Evolutionary conservation across 805 yeast genomes (phyloP).

Genomic region (Zygotorulaspora danielsina): DNA sequence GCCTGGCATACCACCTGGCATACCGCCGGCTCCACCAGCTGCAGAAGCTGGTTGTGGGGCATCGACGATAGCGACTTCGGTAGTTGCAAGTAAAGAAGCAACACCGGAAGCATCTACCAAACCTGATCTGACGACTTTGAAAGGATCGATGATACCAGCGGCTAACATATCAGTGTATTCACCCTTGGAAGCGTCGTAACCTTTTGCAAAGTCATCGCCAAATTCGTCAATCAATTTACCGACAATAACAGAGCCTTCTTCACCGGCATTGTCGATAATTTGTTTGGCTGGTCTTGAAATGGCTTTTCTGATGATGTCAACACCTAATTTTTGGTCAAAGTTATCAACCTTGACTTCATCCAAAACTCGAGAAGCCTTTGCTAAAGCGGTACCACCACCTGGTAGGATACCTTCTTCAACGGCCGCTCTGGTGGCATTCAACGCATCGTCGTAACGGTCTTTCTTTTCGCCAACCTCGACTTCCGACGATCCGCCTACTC

Average conservation of each 20-base stretch:
- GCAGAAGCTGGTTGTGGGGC: constrained; percentile 79
- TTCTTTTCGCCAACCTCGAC: constrained; percentile 99
- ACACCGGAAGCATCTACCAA: constrained; percentile 96
- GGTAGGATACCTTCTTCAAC: constrained; percentile 98
- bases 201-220: constrained; percentile 74
- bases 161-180: constrained; percentile 94
- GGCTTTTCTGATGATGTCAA: constrained; percentile 86
- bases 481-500: constrained; percentile 96
- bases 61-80: constrained; percentile 96
- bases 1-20: constrained; percentile 57
- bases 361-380: constrained; percentile 80
- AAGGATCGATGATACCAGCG: constrained; percentile 97
- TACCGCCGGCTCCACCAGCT: constrained; percentile 46
- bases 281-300: constrained; percentile 93
- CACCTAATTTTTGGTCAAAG: constrained; percentile 96
- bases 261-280: constrained; percentile 94
- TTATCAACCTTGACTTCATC: constrained; percentile 69
- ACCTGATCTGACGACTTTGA: constrained; percentile 95
- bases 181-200: constrained; percentile 90
- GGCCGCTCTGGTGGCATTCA: constrained; percentile 98
- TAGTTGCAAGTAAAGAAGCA: constrained; percentile 93
- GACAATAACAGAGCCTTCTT: constrained; percentile 94
- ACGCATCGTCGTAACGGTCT: constrained; percentile 97
- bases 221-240: constrained; percentile 63
- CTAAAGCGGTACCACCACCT: constrained; percentile 98